These are phyloP conservation scores for Naganishia sp. DNA, from an alignment of 1,284 basidiomycete species.

Conservation along the genomic window DNA sequence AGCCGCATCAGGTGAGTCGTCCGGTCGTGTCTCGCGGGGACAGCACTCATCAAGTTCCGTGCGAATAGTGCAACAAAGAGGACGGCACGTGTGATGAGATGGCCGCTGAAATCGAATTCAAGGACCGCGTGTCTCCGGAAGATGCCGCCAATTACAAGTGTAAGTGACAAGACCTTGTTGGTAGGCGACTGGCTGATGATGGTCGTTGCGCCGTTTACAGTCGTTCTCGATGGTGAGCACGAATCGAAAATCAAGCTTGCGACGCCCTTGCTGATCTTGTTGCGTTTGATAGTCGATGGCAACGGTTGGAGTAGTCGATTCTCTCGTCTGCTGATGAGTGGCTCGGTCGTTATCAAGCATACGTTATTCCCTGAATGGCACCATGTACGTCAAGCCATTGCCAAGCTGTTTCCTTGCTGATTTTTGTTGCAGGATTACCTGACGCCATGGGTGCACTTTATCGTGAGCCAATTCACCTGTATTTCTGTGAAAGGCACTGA, in stretches of 20 bases:
- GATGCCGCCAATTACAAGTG: slow-evolving; percentile 49
- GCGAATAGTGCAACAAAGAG: slow-evolving; percentile 46
- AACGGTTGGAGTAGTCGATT: slow-evolving; percentile 53
- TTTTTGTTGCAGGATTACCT: slow-evolving; percentile 47
- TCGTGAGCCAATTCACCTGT: slow-evolving; percentile 41
- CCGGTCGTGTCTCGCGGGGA: background rate
- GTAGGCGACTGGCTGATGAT: background rate
- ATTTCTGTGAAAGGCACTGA: background rate
- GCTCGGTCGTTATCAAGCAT: slow-evolving; percentile 55
- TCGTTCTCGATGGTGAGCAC: slow-evolving; percentile 28
- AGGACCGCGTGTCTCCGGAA: slow-evolving; percentile 41
- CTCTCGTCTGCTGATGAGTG: slow-evolving; percentile 52
- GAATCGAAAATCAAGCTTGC: background rate
- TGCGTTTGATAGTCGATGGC: slow-evolving; percentile 47
- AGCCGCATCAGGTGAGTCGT: slow-evolving; percentile 43
- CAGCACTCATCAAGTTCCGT: background rate
- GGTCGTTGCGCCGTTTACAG: background rate
- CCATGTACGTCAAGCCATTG: slow-evolving; percentile 17
- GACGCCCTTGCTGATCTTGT: background rate
- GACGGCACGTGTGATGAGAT: slow-evolving; percentile 54
- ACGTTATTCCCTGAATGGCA: slow-evolving; percentile 57
- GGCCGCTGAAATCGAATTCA: slow-evolving; percentile 43
- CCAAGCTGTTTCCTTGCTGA: background rate
- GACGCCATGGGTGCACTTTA: slow-evolving; percentile 56
- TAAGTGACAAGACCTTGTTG: slow-evolving; percentile 27